A percentile compares a stretch with the other conserved stretches of the same genome.
phyloP scores from a whole-genome alignment of 2,329 filamentous ascomycete species.

The Ascocoryne sarcoides region DNA sequence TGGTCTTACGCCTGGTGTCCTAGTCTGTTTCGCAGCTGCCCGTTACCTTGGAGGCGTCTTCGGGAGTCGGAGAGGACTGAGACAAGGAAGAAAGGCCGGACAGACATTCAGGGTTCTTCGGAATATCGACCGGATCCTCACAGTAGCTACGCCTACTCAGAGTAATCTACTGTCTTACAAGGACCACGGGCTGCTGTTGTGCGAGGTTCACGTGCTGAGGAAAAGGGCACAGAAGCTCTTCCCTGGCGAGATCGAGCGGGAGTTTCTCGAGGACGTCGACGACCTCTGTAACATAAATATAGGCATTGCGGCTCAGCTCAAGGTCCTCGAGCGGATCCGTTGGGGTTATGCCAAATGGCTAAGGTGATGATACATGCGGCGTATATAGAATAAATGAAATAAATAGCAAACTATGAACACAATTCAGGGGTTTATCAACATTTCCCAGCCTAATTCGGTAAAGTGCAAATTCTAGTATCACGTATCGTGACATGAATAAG shows the following conservation, averaged over 20 bases:
- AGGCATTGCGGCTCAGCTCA: slow-evolving; percentile 68
- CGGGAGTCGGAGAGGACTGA: slow-evolving; percentile 60
- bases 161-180: slow-evolving; percentile 79
- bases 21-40: slow-evolving; percentile 68
- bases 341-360: slow-evolving; percentile 86
- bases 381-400: neutral
- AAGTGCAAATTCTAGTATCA: too few species aligned
- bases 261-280: slow-evolving; percentile 81
- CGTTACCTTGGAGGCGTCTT: slow-evolving; percentile 65
- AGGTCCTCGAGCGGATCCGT: slow-evolving; percentile 71
- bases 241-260: slow-evolving; percentile 65
- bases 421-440: too few species aligned
- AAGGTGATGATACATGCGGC: slow-evolving; percentile 9
- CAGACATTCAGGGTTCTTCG: slow-evolving; percentile 70
- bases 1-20: slow-evolving; percentile 82
- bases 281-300: slow-evolving; percentile 75
- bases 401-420: slow-evolving; percentile 4
- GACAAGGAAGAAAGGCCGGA: slow-evolving; percentile 54
- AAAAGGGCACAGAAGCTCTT: slow-evolving; percentile 59
- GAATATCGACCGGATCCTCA: slow-evolving; percentile 77
- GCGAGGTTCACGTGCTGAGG: slow-evolving; percentile 78
- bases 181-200: slow-evolving; percentile 82
- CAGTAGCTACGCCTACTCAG: slow-evolving; percentile 57
- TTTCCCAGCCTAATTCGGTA: too few species aligned
- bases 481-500: too few species aligned